Base-by-base conservation (phyloP, 2,329 filamentous ascomycete genomes). In the Endoconidiophora laricicola region DNA sequence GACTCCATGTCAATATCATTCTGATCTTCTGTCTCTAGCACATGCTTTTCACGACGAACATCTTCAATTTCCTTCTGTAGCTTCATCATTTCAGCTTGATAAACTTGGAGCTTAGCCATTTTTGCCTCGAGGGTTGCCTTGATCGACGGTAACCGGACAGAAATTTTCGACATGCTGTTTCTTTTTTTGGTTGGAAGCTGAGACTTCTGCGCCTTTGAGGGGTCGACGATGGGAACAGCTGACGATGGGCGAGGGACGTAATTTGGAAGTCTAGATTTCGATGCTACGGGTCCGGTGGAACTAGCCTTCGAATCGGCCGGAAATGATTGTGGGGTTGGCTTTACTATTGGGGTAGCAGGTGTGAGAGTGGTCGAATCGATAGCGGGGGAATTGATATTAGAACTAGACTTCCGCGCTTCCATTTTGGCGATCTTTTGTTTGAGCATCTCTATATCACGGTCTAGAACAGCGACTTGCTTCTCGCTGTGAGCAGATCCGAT, bases 381-480 rank as follows among this genome's bases (percentile, higher is more conserved):
- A 10, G 26, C 10, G 6, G 50, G 46, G 2, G 52, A 50, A 12
- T 36, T 40, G 18, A 44, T 44, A 3, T 39, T 23, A n/a, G 48
- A 50, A 20, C 14, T 12, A 10, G 52, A 71, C 58, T 71, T 70
- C 56, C 69, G 72, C 7, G 74, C 74, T 59, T 79, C 74, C 14
- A 72, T 72, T 56, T 76, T 70, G 2, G 74, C 74, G 57, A 79
- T 78, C 55, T 65, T 71, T 33, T 67, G 66, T 58, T 75, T 78
- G 65, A 80, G 72, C 48, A 72, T 69, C 56, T 79, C 72, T 29
- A 82, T 81, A 55, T 73, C 76, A 38, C 62, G 65, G 42, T 67
- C 63, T 20, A 77, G 59, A 52, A 73, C 65, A 44, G 33, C 36
- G 5, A 46, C 52, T 22, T 53, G 47, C n/a, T 48, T 46, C 1